Evolutionary conservation across 306 rosid genomes (phyloP), one percentile per base, ranked within the genome.

Genomic region (Cucumis melo): DNA sequence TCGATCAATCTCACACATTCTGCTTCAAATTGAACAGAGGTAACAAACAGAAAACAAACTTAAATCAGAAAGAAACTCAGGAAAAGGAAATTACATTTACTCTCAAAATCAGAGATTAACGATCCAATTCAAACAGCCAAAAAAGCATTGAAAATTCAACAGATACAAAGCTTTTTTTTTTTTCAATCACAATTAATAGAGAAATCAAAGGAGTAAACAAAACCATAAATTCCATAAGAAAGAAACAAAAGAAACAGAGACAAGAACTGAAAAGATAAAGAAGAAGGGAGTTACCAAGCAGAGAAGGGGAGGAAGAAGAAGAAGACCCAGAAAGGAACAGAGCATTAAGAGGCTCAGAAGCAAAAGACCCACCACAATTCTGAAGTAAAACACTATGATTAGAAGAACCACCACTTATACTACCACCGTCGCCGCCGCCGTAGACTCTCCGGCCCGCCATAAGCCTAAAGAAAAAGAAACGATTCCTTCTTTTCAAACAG

Each of bases 401-500:
- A 34, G 91, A 83, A 71, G 80, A 67, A 39, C 56, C 41, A 67
- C 81, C 59, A 29, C 76, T 50, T 8, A 72, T 24, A 72, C 58
- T 27, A 50, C 60, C 59, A 72, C 76, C 59, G 38, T 42, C 71
- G 56, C 68, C 73, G 75, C 68, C 78, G 27, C 76, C 64, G 64
- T 67, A 87, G 76, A 85, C 53, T 27, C 86, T 88, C 36, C 83
- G 85, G 78, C 86, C 90, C 61, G 90, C 87, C 97, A 89, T 91
- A 71, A 57, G 34, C 17, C 23, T 63, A 51, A 61, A 70, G 51
- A 59, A 73, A 16, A 74, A 44, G 73, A 71, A 74, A 74, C 38
- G 24, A 55, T 32, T 36, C 44, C 80, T 13, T 85, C 56, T 85
- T 50, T 50, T 34, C n/a, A 79, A 74, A 70, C 34, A 10, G 67